Evolutionary conservation across 2,329 filamentous ascomycete genomes (phyloP), one percentile per base, ranked within the genome.

Genomic region (Fusarium metavorans): DNA sequence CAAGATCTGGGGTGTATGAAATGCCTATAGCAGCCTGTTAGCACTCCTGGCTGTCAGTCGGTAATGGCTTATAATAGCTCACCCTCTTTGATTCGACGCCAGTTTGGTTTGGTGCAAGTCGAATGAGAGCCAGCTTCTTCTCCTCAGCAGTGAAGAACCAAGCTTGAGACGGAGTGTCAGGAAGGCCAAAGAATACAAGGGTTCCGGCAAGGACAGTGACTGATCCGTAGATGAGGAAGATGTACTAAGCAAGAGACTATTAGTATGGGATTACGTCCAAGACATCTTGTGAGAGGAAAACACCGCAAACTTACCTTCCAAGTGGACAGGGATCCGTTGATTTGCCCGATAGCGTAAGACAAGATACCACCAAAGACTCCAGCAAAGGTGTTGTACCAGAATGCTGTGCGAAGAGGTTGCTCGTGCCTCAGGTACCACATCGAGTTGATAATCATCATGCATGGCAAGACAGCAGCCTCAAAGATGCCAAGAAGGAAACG

Each of bases 351-450:
- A 6, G 78, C 77, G 23, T 77, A 81, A 2, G 77, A 74, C 14
- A 79, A 64, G 23, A 81, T 74, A 3, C 78, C 78, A 5, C 79
- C 79, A 58, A 81, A 77, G 10, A 79, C 77, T 3, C 77, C 77
- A 7, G 77, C 77, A 41, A 79, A 77, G 1, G 77, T 79, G 43
- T 79, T 79, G 43, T 73, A 79, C 77, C 79, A 82, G 25, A 81
- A 60, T 8, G 79, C 80, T 16, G 78, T 76, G 1, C 80, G 77
- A 8, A 79, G 71, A 9, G 79, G 77, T 56, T 80, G 76, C 63
- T 81, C 80, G 10, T 77, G 57, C 27, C 72, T 68, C n/a, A 77
- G 76, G 52, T 82, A 81, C 79, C 80, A 81, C 76, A 80, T 81
- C 16, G 71, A 72, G 5, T 69, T 74, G 32, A 80, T 57, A 41